Evolutionary conservation across 352 stramenopile genomes (phyloP).

Genomic region (Pythium grandisporangium): DNA sequence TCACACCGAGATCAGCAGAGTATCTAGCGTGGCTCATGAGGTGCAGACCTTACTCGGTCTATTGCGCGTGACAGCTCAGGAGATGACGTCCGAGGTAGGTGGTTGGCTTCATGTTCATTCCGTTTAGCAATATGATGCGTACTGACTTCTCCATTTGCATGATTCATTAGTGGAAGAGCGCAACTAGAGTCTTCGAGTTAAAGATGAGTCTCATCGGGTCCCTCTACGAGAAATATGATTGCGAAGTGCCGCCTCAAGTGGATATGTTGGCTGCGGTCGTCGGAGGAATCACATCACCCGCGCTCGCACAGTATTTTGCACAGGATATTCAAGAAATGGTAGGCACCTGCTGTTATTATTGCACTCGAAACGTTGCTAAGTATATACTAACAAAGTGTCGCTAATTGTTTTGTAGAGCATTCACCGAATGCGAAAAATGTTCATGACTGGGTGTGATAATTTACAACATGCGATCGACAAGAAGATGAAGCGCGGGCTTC

Average conservation of each 20-base stretch:
- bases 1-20: too few relatives aligned
- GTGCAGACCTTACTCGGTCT: constrained; percentile 16
- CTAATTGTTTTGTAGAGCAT: constrained; percentile 49
- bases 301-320: constrained; percentile 67
- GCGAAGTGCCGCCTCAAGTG: constrained; percentile 45
- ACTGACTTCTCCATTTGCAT: neutral
- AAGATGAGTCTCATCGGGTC: constrained; percentile 66
- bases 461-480: constrained; percentile 19
- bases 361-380: neutral
- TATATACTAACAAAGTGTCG: too few relatives aligned
- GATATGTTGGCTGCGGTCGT: constrained; percentile 64
- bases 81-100: constrained; percentile 34
- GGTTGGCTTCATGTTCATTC: too few relatives aligned
- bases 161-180: constrained; percentile 52
- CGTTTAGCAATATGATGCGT: neutral
- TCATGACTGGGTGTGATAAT: constrained; percentile 30
- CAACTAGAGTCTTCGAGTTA: constrained; percentile 64
- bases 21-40: constrained; percentile 7
- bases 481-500: constrained; percentile 26
- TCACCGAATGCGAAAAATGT: constrained; percentile 43
- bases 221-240: constrained; percentile 75
- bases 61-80: constrained; percentile 23
- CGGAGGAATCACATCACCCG: constrained; percentile 47
- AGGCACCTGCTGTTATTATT: constrained; percentile 1
- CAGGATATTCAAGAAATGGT: constrained; percentile 82